Percentiles rank a stretch among this genome's conserved stretches.
These are phyloP conservation scores for Mycena alexandri DNA, from an alignment of 768 basidiomycete genomes.

Conservation along the genomic window DNA sequence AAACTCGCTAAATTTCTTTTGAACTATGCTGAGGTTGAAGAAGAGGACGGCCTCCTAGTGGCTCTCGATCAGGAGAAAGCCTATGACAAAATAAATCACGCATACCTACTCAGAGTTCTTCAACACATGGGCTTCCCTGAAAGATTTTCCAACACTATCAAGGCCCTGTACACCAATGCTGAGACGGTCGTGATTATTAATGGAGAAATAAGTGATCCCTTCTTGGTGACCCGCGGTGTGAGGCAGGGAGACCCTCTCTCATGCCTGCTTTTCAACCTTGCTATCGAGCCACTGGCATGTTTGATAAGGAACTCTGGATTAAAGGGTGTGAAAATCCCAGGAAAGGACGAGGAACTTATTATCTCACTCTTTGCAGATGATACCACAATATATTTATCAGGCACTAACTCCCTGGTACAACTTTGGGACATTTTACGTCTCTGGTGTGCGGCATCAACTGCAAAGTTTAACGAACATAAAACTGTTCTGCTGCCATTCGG, in stretches of 20 bases:
- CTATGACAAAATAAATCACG: background rate
- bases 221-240: background rate
- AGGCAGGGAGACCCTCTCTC: constrained; percentile 2
- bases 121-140: constrained; percentile 13
- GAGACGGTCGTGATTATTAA: background rate
- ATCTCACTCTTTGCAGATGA: no score
- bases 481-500: no score
- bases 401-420: no score
- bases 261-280: background rate
- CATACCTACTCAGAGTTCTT: background rate
- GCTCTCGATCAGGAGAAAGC: background rate
- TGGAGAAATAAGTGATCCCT: background rate
- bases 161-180: constrained; percentile 34
- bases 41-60: constrained; percentile 26
- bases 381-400: no score
- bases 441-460: no score
- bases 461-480: no score
- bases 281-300: background rate
- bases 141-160: constrained; percentile 31
- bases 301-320: no score
- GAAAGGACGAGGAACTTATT: no score
- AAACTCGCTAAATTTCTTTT: constrained; percentile 47
- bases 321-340: no score
- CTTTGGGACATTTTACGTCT: no score
- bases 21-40: constrained; percentile 22